A percentile compares a stretch with the other conserved stretches of the same genome.
These are phyloP conservation scores for Luffa aegyptiaca DNA, from an alignment of 306 rosid genomes.

Conservation along the genomic window DNA sequence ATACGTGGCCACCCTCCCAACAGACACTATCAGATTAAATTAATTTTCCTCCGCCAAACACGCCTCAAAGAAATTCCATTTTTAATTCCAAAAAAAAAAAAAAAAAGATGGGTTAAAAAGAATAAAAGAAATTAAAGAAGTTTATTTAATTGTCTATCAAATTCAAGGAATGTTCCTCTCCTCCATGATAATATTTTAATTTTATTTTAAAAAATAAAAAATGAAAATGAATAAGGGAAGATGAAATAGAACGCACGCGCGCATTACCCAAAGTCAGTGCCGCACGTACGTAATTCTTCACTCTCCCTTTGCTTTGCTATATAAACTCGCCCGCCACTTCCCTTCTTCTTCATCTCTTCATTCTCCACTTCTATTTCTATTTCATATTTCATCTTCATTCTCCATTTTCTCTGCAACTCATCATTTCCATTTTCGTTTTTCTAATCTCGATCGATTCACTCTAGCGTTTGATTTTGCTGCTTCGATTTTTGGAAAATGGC, in stretches of 20 bases:
- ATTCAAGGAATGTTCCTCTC: conserved; percentile 9
- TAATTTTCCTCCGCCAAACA: not conserved
- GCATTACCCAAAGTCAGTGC: not conserved
- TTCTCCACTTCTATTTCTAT: not conserved
- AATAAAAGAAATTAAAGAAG: not conserved
- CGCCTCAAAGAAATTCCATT: not conserved
- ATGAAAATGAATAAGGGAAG: not conserved
- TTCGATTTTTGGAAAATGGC: conserved; percentile 37
- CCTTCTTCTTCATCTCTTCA: conserved; percentile 1
- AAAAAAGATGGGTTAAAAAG: no score
- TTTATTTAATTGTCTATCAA: not conserved
- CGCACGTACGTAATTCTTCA: not conserved
- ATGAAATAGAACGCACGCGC: conserved; percentile 6
- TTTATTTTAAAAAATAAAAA: not conserved
- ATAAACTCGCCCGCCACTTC: conserved; percentile 7
- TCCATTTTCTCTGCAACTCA: not conserved
- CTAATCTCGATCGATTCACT: not conserved
- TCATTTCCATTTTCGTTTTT: not conserved
- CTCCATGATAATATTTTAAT: not conserved
- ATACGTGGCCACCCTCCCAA: not conserved
- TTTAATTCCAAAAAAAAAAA: not conserved
- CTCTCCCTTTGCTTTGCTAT: not conserved
- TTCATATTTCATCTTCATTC: not conserved
- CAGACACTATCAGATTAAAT: not conserved
- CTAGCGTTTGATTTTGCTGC: not conserved